Conservation (phyloP, 1,139 yeast species). For the Diutina pseudorugosa region DNA sequence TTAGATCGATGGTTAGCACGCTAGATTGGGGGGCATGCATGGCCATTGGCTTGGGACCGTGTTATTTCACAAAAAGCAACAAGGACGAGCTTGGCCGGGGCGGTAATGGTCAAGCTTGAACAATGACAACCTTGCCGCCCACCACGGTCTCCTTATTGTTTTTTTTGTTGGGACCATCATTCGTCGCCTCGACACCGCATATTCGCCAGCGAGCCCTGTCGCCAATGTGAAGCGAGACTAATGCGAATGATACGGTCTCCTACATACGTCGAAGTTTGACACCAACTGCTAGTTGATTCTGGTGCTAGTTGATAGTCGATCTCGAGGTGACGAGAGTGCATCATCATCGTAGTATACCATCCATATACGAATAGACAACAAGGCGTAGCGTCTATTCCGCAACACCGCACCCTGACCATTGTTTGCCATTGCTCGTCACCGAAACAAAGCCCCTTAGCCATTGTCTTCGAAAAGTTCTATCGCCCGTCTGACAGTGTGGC, state of each 20-base stretch:
- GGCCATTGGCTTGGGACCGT: background rate
- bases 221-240: background rate
- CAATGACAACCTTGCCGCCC: background rate
- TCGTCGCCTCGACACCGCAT: background rate
- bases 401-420: background rate
- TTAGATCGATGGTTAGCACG: background rate
- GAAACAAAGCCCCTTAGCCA: background rate
- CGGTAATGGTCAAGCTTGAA: background rate
- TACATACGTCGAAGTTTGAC: no score
- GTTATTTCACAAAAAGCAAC: background rate
- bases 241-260: background rate
- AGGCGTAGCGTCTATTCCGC: background rate
- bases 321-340: background rate
- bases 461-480: background rate
- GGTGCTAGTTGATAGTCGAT: no score
- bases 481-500: background rate
- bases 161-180: background rate
- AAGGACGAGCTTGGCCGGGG: background rate
- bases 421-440: background rate
- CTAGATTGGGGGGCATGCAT: background rate
- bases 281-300: no score
- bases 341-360: background rate
- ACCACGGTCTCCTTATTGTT: background rate
- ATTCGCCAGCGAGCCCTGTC: background rate
- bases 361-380: background rate